Conservation (phyloP, 768 basidiomycete genomes). For the Naematelia encephala region DNA sequence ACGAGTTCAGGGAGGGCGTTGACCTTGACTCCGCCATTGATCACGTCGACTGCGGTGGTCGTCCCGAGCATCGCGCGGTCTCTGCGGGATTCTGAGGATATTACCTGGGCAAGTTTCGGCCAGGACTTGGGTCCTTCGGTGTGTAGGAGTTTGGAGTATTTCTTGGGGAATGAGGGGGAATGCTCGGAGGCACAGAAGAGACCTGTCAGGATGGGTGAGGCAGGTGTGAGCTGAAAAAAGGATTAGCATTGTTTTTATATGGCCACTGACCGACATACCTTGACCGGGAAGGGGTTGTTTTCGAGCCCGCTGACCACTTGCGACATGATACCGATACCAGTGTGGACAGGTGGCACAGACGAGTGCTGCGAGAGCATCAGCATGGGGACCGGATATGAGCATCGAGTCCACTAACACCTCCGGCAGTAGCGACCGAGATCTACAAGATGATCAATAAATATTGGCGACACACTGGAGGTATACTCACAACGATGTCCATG, state of each 20-base stretch:
- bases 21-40: no score
- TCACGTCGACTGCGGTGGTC: no score
- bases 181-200: slow-evolving; percentile 37
- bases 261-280: slow-evolving; percentile 23
- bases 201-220: slow-evolving; percentile 36
- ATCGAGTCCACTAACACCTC: slow-evolving; percentile 46
- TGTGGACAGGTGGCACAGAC: not conserved
- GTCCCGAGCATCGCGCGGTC: no score
- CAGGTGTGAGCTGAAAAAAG: slow-evolving; percentile 33
- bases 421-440: slow-evolving; percentile 44
- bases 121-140: slow-evolving; percentile 22
- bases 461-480: not conserved
- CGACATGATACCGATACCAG: no score
- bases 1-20: slow-evolving; percentile 44
- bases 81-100: slow-evolving; percentile 11
- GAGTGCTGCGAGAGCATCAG: not conserved
- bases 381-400: no score
- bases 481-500: slow-evolving; percentile 38
- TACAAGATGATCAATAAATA: slow-evolving; percentile 3
- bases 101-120: slow-evolving; percentile 29
- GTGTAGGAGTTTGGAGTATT: slow-evolving; percentile 30
- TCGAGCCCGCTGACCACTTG: no score
- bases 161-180: slow-evolving; percentile 36
- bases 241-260: slow-evolving; percentile 4
- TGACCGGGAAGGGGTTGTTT: slow-evolving; percentile 39